Evolutionary conservation across 129 eudicot genomes (phyloP), one percentile per base, ranked within the genome.

Genomic region (Smallanthus sonchifolius): DNA sequence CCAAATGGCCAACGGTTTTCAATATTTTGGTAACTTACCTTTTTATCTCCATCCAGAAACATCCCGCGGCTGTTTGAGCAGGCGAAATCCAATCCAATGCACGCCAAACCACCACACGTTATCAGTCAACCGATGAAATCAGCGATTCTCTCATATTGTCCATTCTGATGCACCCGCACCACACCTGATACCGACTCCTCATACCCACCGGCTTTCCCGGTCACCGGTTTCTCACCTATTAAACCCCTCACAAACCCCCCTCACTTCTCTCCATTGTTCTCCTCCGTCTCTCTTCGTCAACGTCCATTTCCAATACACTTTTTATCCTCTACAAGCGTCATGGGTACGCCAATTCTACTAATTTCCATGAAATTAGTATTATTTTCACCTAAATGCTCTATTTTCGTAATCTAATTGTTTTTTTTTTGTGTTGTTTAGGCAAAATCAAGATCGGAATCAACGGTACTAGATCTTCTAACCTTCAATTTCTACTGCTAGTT

Each of bases 401-500:
- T 1, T 65, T 65, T 38, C 9, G 1, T 43, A 7, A 45, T 47
- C 19, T 71, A 13, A 59, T 11, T 2, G 15, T 28, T 35, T 34
- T 20, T 36, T 4, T 10, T 63, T 60, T 4, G 0, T 73, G 44
- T n/a, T 42, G 40, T 39, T 19, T 67, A 78, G 91, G 76, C 57
- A 81, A 81, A 60, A 77, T 86, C 83, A 86, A 86, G 80, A 86
- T 86, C 81, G 91, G 91, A 69, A 86, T 86, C 69, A 86, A 86
- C 78, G 91, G 91, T 86, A 78, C 65, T 38, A 44, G 72, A 75
- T 79, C 79, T 43, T 7, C 2, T 59, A 63, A 15, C 0, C 10
- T 38, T 69, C 52, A 10, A 2, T 39, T 6, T n/a, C 47, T 30
- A 40, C 7, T 14, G 16, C 5, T 70, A 24, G 10, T 24, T 7